Evolutionary conservation across 306 rosid species (phyloP), one percentile per base, ranked within the genome.

Genomic region (Trifolium pratense): DNA sequence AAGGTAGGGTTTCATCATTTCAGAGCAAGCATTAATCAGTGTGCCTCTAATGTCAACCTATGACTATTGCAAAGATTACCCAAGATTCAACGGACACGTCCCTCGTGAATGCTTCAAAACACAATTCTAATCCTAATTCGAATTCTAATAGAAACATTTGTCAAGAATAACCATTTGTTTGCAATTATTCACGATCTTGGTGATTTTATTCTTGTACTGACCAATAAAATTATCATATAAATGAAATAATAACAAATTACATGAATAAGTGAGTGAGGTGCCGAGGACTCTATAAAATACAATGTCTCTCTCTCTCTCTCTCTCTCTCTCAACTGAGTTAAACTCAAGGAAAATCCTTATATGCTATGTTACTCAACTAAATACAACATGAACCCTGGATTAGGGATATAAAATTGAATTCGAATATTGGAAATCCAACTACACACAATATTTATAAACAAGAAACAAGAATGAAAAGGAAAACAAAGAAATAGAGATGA

Each of bases 11-110:
- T 85, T 45, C 80, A 70, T 12, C 79, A 66, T 40, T 89, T 92
- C 65, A 83, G 97, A 74, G 89, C 21, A 52, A 89, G 93, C 84
- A 84, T 79, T 31, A 53, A 51, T 48, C 83, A 70, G 26, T 87
- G 96, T 43, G 86, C 91, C 70, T 18, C 79, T 60, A 58, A 52
- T 26, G 66, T 85, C 68, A 81, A 83, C 78, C 71, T 91, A 91
- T 62, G 78, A 91, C 83, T 89, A 89, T 74, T 89, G 96, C 90
- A 82, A 48, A 36, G 96, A 91, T 64, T 36, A 74, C 43, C 86
- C 48, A 63, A 77, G 91, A 73, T 89, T 86, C 89, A 80, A 77
- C 15, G 80, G 90, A 36, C 73, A 76, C 14, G 71, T 86, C 57
- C 87, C 92, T 49, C 80, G 79, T 0, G 89, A 89, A 82, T 86